Evolutionary conservation across 192 early-diverging fungal genomes (phyloP), one percentile per base, ranked within the genome.

Genomic region (Paraglomus occultum): DNA sequence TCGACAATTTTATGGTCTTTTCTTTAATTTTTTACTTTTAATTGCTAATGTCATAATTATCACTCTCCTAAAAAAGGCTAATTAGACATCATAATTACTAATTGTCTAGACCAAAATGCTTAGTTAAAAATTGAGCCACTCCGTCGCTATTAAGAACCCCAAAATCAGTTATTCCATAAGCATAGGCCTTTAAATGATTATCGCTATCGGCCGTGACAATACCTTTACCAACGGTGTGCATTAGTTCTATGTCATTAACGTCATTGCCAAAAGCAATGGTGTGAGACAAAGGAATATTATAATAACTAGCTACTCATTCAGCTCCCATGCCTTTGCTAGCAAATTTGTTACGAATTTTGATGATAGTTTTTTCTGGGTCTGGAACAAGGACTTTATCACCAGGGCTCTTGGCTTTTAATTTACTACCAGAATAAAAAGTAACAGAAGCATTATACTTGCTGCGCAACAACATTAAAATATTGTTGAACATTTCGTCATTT

Each of bases 131-230:
- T 62, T 62, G 42, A 0, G 59, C 59, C 15, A 62, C 59, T 12
- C 59, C 59, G 6, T 43, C 59, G 7, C 39, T 42, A 62, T 62
- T 42, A 62, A 42, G 18, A 1, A 57, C 8, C 1, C 39, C 59
- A 45, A 62, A 62, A 15, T 62, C 59, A n/a, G 59, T 62, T 44
- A 62, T 62, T 8, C 12, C 59, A 62, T 62, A 43, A 6, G 59
- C 59, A 6, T 44, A 62, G 39, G 59, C 15, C 15, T 62, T 62
- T 62, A 62, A 45, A n/a, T 62, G 0, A 22, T 4, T 14, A 12
- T 9, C 20, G 18, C 59, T 62, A 42, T 62, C 39, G 17, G 59
- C 38, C 1, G 15, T 43, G n/a, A 4, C 59, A 22, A 62, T 40
- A 6, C 59, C 59, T 62, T 12, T 10, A 11, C 59, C 59, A 44